phyloP scores from a whole-genome alignment of 2,329 filamentous ascomycete genomes.

The Pezicula neosporulosa region DNA sequence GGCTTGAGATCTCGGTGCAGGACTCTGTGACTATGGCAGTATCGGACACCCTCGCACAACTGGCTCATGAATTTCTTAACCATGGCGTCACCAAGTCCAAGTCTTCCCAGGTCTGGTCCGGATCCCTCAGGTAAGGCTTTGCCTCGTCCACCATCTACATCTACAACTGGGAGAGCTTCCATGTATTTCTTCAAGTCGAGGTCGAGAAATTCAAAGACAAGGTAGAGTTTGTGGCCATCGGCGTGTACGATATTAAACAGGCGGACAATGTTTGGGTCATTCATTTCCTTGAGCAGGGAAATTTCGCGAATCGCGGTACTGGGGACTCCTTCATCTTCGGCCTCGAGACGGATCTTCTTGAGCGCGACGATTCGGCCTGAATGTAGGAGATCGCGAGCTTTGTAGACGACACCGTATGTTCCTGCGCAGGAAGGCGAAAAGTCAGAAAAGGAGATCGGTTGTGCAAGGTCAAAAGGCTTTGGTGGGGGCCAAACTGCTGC shows the following conservation, averaged over 20 bases:
- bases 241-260: conserved; percentile 91
- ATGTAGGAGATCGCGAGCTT: conserved; percentile 81
- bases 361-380: conserved; percentile 83
- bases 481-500: not conserved
- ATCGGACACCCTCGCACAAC: conserved; percentile 77
- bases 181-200: conserved; percentile 95
- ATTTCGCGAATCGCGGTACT: conserved; percentile 94
- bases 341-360: conserved; percentile 94
- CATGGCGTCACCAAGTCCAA: conserved; percentile 75
- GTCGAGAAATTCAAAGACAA: conserved; percentile 89
- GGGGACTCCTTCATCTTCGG: conserved; percentile 90
- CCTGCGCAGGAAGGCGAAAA: conserved; percentile 45
- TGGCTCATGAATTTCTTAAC: conserved; percentile 93
- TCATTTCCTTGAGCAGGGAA: conserved; percentile 91
- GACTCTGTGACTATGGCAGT: conserved; percentile 85
- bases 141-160: conserved; percentile 80
- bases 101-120: conserved; percentile 55
- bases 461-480: not conserved
- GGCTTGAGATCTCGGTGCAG: conserved; percentile 88
- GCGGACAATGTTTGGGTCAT: conserved; percentile 83
- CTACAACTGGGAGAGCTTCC: conserved; percentile 80
- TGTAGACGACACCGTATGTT: conserved; percentile 94
- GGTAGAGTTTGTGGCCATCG: conserved; percentile 91
- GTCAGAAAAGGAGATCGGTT: conserved; percentile 11
- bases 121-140: conserved; percentile 81